Evolutionary conservation across 2,329 filamentous ascomycete genomes (phyloP), one percentile per base, ranked within the genome.

Genomic region (Xylaria polymorpha): DNA sequence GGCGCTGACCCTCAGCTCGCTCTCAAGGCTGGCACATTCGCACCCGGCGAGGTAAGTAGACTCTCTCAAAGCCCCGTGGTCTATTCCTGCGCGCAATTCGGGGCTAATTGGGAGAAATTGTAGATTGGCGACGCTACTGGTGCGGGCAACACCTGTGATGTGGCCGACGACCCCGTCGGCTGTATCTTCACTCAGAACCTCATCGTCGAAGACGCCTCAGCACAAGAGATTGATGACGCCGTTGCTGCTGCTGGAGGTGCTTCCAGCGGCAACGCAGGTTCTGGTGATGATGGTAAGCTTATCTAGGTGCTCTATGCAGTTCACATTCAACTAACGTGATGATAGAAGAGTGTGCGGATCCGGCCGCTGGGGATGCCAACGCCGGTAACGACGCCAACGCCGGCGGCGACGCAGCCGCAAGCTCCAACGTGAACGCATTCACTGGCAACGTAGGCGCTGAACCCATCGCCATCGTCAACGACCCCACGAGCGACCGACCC

Each of bases 1-100:
- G 90, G 90, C 15, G 90, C 87, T 37, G 86, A 92, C 77, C 88
- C 89, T 18, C 81, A 85, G 57, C 80, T 87, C 43, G 90, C 90
- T 46, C 86, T 91, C 59, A 81, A 88, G 71, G 83, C 85, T 37
- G 89, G 87, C 64, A 92, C 90, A 5, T 92, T 92, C 75, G 85
- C 83, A 5, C 87, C 90, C 18, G 90, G 90, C 61, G 72, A 85
- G 72, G 81, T 88, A 74, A 80, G 83, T 74, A 43, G 20, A 50
- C 14, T 4, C 20, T 20, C 55, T 85, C 71, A 72, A 75, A 51
- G 18, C 22, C 20, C 7, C 3, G 10, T 32, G 4, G 4, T 39
- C 39, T 7, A 25, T 29, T 25, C 15, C 32, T 22, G n/a, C 15
- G 18, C 5, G 29, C 29, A 37, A 6, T 37, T 44, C 60, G 22